Percentiles rank a stretch among this genome's conserved stretches.
Evolutionary conservation across 2,329 filamentous ascomycete species (phyloP).

Genomic region (Plenodomus biglobosus): DNA sequence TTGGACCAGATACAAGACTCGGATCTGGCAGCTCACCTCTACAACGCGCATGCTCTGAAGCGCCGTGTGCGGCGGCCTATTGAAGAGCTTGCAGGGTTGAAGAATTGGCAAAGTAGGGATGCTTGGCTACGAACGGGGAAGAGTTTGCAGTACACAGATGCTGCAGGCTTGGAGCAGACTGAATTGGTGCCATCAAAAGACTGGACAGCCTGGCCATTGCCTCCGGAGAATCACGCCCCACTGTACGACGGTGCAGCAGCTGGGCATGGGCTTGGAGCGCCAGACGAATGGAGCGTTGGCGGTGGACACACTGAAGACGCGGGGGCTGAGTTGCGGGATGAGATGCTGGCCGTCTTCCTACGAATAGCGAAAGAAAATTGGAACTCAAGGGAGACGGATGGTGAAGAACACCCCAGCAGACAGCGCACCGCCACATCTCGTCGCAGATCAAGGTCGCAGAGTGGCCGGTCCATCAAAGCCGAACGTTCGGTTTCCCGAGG

Average conservation of each 20-base stretch:
- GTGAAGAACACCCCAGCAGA: conserved; percentile 13
- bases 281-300: conserved; percentile 57
- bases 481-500: conserved; percentile 1
- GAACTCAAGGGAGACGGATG: conserved; percentile 42
- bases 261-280: conserved; percentile 42
- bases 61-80: conserved; percentile 40
- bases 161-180: conserved; percentile 29
- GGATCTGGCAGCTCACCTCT: conserved; percentile 76
- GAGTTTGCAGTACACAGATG: conserved; percentile 30
- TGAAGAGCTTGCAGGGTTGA: conserved; percentile 15
- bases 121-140: conserved; percentile 43
- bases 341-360: conserved; percentile 66
- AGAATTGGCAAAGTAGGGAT: conserved; percentile 46
- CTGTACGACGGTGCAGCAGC: conserved; percentile 49
- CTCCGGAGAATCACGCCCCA: conserved; percentile 61
- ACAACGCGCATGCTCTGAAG: conserved; percentile 73
- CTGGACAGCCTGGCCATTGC: conserved; percentile 89
- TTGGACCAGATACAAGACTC: conserved; percentile 64
- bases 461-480: conserved; percentile 4
- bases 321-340: conserved; percentile 68
- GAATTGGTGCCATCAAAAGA: conserved; percentile 52
- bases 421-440: neutral
- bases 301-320: conserved; percentile 50
- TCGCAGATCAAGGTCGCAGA: conserved; percentile 17
- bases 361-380: conserved; percentile 67